Conservation (phyloP, 2,329 filamentous ascomycete species). For the Trichoderma sp. region DNA sequence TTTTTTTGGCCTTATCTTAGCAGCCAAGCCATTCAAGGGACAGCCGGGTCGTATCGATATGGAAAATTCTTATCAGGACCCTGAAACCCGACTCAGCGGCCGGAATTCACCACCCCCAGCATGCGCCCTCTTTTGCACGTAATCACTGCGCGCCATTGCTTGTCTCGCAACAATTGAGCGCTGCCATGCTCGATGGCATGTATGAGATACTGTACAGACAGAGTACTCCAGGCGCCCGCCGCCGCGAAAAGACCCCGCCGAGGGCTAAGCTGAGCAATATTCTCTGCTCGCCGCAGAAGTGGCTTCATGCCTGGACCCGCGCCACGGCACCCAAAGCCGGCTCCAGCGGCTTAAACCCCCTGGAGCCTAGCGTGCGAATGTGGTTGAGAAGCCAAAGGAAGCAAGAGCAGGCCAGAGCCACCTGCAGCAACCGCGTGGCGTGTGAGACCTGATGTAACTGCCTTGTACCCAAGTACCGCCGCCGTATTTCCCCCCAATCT, state of each 20-base stretch:
- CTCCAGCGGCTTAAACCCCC: slow-evolving; percentile 20
- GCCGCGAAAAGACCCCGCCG: background rate
- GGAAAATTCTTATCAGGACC: slow-evolving; percentile 9
- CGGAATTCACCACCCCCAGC: background rate
- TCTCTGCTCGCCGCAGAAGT: slow-evolving; percentile 2
- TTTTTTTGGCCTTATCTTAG: slow-evolving; percentile 22
- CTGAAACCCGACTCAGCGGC: background rate
- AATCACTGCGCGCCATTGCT: background rate
- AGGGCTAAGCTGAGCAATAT: slow-evolving; percentile 8
- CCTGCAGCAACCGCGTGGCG: slow-evolving; percentile 24
- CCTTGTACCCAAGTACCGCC: slow-evolving; percentile 19
- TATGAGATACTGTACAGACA: background rate
- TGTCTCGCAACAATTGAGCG: slow-evolving; percentile 17
- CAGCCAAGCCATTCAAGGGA: slow-evolving; percentile 6
- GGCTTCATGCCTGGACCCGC: slow-evolving; percentile 20
- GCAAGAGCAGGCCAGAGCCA: slow-evolving; percentile 28
- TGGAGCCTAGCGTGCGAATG: slow-evolving; percentile 28
- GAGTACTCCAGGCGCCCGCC: slow-evolving; percentile 3
- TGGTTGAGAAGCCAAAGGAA: slow-evolving; percentile 32
- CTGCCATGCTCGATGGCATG: slow-evolving; percentile 15
- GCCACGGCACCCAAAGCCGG: slow-evolving; percentile 22
- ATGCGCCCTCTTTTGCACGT: background rate
- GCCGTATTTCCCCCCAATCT: slow-evolving; percentile 38
- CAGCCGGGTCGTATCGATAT: slow-evolving; percentile 16
- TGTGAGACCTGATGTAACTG: slow-evolving; percentile 10